Conservation (phyloP, 805 yeast species). For the Myxozyma monticola region DNA sequence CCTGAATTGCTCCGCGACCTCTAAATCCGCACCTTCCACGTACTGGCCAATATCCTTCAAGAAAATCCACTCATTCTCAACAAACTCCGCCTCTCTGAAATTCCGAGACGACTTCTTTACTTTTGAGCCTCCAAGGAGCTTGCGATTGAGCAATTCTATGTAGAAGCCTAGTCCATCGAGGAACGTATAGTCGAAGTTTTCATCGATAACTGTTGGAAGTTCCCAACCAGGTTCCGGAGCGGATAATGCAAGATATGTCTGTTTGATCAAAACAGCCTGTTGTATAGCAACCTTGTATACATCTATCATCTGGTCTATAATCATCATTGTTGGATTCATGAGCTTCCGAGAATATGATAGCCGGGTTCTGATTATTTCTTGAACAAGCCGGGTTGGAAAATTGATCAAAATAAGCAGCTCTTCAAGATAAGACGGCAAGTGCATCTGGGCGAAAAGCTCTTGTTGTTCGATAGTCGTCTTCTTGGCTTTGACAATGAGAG, state of each 20-base stretch:
- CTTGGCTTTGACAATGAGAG: slow-evolving; percentile 80
- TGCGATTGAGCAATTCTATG: slow-evolving; percentile 68
- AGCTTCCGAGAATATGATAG: slow-evolving; percentile 74
- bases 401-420: slow-evolving; percentile 62
- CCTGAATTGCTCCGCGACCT: slow-evolving; percentile 73
- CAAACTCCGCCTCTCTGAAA: slow-evolving; percentile 86
- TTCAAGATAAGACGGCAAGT: slow-evolving; percentile 71
- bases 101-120: slow-evolving; percentile 67
- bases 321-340: slow-evolving; percentile 86
- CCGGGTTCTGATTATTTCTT: slow-evolving; percentile 73
- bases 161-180: slow-evolving; percentile 72
- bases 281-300: slow-evolving; percentile 77
- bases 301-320: slow-evolving; percentile 90
- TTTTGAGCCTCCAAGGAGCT: slow-evolving; percentile 73
- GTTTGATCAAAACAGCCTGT: slow-evolving; percentile 72
- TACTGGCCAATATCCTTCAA: slow-evolving; percentile 74
- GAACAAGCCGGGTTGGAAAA: slow-evolving; percentile 77
- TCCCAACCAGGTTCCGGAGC: slow-evolving; percentile 67
- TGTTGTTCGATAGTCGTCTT: slow-evolving; percentile 65
- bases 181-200: slow-evolving; percentile 63
- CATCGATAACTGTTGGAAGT: slow-evolving; percentile 62
- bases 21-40: slow-evolving; percentile 77
- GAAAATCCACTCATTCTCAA: slow-evolving; percentile 79
- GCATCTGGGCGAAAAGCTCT: slow-evolving; percentile 61
- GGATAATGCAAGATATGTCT: slow-evolving; percentile 58